A percentile compares a stretch with the other conserved stretches of the same genome.
Conservation (phyloP, 441 rosid species). For the Geranium incanum region DNA sequence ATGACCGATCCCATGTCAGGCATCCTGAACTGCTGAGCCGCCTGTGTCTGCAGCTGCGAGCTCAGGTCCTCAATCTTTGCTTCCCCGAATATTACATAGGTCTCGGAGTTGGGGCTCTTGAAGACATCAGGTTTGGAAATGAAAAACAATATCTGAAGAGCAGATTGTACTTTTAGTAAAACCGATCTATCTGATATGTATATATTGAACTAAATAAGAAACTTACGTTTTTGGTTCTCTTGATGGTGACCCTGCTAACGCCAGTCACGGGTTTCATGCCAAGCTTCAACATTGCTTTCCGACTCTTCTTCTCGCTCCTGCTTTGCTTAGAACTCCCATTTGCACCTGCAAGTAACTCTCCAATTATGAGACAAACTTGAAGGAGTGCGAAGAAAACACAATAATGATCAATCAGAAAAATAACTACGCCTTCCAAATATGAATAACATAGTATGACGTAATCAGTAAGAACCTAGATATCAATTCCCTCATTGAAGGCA, state of each 20-base stretch:
- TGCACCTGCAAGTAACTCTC: slow-evolving; percentile 28
- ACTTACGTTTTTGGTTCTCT: slow-evolving; percentile 74
- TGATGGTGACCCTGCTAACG: slow-evolving; percentile 77
- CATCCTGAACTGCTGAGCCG: slow-evolving; percentile 78
- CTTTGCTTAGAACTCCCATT: slow-evolving; percentile 71
- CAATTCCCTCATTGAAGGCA: no score
- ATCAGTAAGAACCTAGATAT: no score
- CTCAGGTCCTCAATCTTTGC: slow-evolving; percentile 87
- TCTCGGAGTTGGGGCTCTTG: slow-evolving; percentile 82
- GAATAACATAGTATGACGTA: background rate
- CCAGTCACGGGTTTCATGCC: slow-evolving; percentile 81
- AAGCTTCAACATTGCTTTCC: slow-evolving; percentile 84
- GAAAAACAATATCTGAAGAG: slow-evolving; percentile 58
- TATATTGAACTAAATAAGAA: no score
- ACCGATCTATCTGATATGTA: no score
- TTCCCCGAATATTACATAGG: slow-evolving; percentile 74
- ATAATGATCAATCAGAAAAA: no score
- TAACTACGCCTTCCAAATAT: background rate
- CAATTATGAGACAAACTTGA: background rate
- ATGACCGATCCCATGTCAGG: slow-evolving; percentile 50
- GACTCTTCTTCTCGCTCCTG: slow-evolving; percentile 85
- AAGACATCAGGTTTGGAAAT: slow-evolving; percentile 86
- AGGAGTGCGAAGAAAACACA: background rate
- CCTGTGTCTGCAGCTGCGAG: slow-evolving; percentile 78
- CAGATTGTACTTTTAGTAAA: background rate